Base-by-base conservation (phyloP, 208 protist species). In the Acanthamoeba healyi region DNA sequence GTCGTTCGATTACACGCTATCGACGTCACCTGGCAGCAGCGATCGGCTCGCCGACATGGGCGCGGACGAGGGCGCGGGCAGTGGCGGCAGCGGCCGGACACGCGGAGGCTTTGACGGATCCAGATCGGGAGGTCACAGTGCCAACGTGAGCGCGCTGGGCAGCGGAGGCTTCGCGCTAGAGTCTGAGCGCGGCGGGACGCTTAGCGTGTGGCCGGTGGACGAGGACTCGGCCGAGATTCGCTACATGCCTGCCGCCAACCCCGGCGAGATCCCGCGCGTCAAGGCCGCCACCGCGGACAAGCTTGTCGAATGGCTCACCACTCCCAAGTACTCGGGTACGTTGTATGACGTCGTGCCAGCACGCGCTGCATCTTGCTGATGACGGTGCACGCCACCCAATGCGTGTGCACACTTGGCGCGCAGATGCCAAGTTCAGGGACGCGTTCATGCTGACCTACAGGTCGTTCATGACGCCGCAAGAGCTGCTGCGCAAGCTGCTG, bases 401-500 rank as follows among this genome's bases (percentile, higher is more conserved):
- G 12, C 0, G 9, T 1, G 1, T 14, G 38, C 19, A 74, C 56
- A 72, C n/a, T 0, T 36, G n/a, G 5, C 15, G 67, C 26, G 32
- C 86, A 74, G 86, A 92, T 26, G 61, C 86, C 26, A 65, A 74
- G 34, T 92, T 92, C 63, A 92, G 86, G 40, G 86, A 92, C 26
- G 86, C 86, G 24, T 92, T 92, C 61, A 77, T 92, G 86, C 36
- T 92, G 12, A 92, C 86, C 24, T 92, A 77, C 38, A 29, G 86
- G 38, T 92, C 86, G 56, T 92, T 92, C 86, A 70, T 92, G 86
- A 74, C 86, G 9, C 86, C 86, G 44, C 49, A 74, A 74, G 86
- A 92, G 40, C 86, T 92, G 86, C 63, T 92, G 3, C 36, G 42
- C 36, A 92, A 92, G 44, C 44, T 92, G 38, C 42, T 56, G 15